Percentiles rank a stretch among this genome's conserved stretches.
Conservation (phyloP, 169 alveolate genomes). For the Cryptosporidium ubiquitum region DNA sequence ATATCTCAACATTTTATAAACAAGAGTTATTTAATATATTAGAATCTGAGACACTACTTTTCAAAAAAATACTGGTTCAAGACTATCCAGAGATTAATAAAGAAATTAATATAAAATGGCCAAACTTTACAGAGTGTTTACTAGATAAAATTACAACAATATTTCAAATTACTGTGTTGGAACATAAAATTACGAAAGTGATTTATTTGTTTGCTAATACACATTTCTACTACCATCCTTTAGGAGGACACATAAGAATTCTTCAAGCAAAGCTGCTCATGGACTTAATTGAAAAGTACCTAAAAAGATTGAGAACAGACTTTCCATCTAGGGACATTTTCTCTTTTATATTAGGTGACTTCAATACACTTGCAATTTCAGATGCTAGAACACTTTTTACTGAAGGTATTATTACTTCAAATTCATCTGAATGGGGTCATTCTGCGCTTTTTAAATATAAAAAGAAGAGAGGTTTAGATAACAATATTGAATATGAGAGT, state of each 20-base stretch:
- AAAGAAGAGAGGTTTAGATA: background rate
- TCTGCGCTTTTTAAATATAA: slow-evolving; percentile 8
- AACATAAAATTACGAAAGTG: background rate
- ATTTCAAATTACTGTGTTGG: slow-evolving; percentile 30
- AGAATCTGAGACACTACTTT: slow-evolving; percentile 26
- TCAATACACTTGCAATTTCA: slow-evolving; percentile 50
- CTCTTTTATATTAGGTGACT: slow-evolving; percentile 39
- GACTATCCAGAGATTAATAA: slow-evolving; percentile 20
- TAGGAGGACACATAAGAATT: slow-evolving; percentile 63
- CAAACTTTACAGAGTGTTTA: slow-evolving; percentile 10
- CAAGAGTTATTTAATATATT: background rate
- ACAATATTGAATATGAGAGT: background rate
- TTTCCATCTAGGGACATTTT: slow-evolving; percentile 9
- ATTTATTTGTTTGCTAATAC: slow-evolving; percentile 42
- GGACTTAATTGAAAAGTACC: slow-evolving; percentile 17
- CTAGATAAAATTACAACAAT: slow-evolving; percentile 37
- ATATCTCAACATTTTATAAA: slow-evolving; percentile 41
- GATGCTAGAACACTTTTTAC: slow-evolving; percentile 47
- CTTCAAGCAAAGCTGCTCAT: slow-evolving; percentile 38
- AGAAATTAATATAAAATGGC: slow-evolving; percentile 32
- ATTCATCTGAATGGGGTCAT: slow-evolving; percentile 37
- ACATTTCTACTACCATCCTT: slow-evolving; percentile 53
- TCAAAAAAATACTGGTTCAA: background rate
- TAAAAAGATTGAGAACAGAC: background rate
- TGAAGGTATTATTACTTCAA: slow-evolving; percentile 2